Percentiles rank a stretch among this genome's conserved stretches.
Evolutionary conservation across 2,329 filamentous ascomycete species (phyloP).

Genomic region (Aurifilum marmelostoma): DNA sequence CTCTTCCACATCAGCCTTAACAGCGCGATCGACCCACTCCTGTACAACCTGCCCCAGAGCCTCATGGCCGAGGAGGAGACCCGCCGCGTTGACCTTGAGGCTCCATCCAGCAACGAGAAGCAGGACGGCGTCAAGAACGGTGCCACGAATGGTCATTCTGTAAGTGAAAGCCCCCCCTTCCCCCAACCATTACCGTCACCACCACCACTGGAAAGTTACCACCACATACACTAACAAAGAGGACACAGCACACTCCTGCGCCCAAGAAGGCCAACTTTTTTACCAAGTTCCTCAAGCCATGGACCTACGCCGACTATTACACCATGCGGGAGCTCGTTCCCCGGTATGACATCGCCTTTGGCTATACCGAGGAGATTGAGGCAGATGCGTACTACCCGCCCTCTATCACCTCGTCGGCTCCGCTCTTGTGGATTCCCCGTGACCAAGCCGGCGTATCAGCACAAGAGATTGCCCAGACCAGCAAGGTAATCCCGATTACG

Average conservation of each 20-base stretch:
- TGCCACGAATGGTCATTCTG: slow-evolving; percentile 30
- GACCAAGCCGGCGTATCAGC: slow-evolving; percentile 74
- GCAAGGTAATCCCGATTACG: slow-evolving; percentile 74
- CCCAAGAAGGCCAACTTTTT: slow-evolving; percentile 61
- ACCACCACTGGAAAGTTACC: neutral
- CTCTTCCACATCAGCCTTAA: slow-evolving; percentile 78
- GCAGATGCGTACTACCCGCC: slow-evolving; percentile 76
- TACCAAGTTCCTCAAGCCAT: slow-evolving; percentile 74
- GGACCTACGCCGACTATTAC: slow-evolving; percentile 74
- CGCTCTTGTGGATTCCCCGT: slow-evolving; percentile 82
- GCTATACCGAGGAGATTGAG: slow-evolving; percentile 65
- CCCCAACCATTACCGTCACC: neutral
- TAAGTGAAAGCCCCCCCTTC: slow-evolving; percentile 9
- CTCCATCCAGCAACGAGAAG: slow-evolving; percentile 28
- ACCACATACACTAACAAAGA: neutral
- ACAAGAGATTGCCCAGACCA: slow-evolving; percentile 76
- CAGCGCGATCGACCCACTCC: slow-evolving; percentile 72
- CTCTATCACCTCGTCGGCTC: slow-evolving; percentile 62
- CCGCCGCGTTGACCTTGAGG: slow-evolving; percentile 34
- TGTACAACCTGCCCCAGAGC: slow-evolving; percentile 80
- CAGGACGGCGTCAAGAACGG: slow-evolving; percentile 28
- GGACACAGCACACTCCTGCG: slow-evolving; percentile 23
- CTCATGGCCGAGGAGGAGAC: slow-evolving; percentile 53
- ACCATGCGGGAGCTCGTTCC: slow-evolving; percentile 73
- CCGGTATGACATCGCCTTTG: slow-evolving; percentile 52